These are phyloP conservation scores for Brassica napus DNA, from an alignment of 345 rosid species.

Conservation along the genomic window DNA sequence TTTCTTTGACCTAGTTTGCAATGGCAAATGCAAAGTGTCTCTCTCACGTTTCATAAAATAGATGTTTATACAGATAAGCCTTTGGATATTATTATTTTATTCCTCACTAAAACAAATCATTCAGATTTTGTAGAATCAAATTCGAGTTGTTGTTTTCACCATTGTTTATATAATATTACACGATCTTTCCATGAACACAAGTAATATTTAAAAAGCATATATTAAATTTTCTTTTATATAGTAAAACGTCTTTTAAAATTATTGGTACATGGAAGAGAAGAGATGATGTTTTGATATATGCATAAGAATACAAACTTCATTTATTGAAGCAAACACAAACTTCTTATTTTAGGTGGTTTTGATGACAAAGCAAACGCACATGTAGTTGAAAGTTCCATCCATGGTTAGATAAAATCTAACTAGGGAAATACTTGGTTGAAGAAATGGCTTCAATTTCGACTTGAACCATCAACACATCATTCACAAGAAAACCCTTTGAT, in stretches of 20 bases:
- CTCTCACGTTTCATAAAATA: too few relatives aligned
- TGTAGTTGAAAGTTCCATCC: not conserved
- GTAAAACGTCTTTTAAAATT: too few relatives aligned
- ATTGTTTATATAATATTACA: not conserved
- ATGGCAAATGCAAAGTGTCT: not conserved
- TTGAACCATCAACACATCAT: conserved; percentile 7
- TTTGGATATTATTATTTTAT: too few relatives aligned
- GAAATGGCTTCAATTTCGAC: conserved; percentile 18
- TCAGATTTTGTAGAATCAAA: not conserved
- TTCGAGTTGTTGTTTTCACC: not conserved
- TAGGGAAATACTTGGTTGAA: conserved; percentile 22
- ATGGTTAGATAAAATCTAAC: not conserved
- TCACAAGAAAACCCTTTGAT: conserved; percentile 28
- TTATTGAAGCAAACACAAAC: not conserved
- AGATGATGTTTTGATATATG: not conserved
- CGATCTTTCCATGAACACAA: not conserved
- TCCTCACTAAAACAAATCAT: not conserved
- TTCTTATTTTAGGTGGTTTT: not conserved
- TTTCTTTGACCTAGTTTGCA: not conserved
- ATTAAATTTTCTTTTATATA: not conserved
- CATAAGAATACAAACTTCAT: not conserved
- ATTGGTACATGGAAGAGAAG: not conserved
- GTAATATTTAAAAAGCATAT: not conserved
- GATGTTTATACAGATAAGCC: too few relatives aligned
- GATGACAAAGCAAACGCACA: not conserved